Percentiles rank a stretch among this genome's conserved stretches.
phyloP scores from a whole-genome alignment of 2,329 filamentous ascomycete species.

The Rutstroemia sydowiana region DNA sequence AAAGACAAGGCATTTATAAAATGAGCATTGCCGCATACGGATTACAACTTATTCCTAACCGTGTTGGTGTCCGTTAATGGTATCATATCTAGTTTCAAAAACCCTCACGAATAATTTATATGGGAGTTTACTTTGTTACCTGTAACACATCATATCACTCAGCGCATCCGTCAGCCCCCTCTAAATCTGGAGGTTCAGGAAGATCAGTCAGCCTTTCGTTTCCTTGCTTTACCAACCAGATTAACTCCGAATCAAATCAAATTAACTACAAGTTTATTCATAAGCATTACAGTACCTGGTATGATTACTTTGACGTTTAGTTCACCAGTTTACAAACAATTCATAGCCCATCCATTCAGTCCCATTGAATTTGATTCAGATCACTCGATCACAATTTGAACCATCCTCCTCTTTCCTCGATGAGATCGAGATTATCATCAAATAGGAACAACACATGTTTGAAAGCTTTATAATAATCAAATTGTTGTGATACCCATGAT shows the following conservation, averaged over 20 bases:
- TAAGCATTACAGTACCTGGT: constrained; percentile 14
- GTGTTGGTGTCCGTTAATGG: background rate
- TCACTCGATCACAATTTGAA: no score
- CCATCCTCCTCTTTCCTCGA: no score
- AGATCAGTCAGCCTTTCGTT: background rate
- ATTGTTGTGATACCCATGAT: background rate
- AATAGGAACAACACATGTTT: no score
- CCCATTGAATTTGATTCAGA: no score
- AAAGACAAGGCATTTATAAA: background rate
- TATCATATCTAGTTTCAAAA: background rate
- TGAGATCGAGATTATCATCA: no score
- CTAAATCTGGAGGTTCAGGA: constrained; percentile 2
- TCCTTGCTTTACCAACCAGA: background rate
- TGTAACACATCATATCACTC: background rate
- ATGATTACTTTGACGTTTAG: no score
- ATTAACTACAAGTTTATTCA: constrained; percentile 10
- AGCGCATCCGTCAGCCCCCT: constrained; percentile 3
- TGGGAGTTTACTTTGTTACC: no score
- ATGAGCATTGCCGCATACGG: background rate
- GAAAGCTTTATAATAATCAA: no score
- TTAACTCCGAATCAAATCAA: background rate
- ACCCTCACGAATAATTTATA: constrained; percentile 17
- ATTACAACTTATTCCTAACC: background rate
- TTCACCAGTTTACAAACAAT: no score
- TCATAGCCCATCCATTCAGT: no score